A percentile compares a stretch with the other conserved stretches of the same genome.
Evolutionary conservation across 345 rosid genomes (phyloP).

Genomic region (Eucalyptus pauciflora): DNA sequence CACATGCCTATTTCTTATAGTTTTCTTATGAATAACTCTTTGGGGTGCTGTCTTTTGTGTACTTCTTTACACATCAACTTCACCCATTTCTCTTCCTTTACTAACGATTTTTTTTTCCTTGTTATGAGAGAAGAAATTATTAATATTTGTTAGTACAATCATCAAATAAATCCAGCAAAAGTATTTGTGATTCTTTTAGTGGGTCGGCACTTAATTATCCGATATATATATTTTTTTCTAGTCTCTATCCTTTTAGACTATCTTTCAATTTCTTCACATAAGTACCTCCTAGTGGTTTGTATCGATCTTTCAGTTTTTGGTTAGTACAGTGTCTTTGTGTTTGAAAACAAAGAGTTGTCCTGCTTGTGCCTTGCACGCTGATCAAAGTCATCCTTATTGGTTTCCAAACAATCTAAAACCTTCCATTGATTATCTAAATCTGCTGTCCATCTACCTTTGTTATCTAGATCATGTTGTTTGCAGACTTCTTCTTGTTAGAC

Average conservation of each 20-base stretch:
- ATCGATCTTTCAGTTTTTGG: background rate
- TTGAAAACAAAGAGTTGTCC: background rate
- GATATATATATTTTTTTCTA: background rate
- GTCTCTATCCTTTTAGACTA: background rate
- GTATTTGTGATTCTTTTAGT: background rate
- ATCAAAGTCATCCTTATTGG: background rate
- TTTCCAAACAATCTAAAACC: background rate
- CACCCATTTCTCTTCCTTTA: background rate
- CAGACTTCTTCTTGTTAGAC: background rate
- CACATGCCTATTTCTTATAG: background rate
- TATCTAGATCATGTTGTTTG: background rate
- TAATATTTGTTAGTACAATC: background rate
- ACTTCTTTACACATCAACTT: background rate
- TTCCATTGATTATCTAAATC: background rate
- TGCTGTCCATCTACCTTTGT: background rate
- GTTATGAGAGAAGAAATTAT: background rate
- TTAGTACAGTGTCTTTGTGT: background rate
- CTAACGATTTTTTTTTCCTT: background rate
- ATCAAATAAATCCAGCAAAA: background rate
- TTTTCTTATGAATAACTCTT: background rate
- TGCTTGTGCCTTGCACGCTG: background rate
- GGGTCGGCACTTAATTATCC: background rate
- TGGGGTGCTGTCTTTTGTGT: background rate
- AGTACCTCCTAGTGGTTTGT: background rate
- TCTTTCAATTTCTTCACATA: background rate